phyloP scores from a whole-genome alignment of 2,329 filamentous ascomycete species.

The Hypoxylon sp. region DNA sequence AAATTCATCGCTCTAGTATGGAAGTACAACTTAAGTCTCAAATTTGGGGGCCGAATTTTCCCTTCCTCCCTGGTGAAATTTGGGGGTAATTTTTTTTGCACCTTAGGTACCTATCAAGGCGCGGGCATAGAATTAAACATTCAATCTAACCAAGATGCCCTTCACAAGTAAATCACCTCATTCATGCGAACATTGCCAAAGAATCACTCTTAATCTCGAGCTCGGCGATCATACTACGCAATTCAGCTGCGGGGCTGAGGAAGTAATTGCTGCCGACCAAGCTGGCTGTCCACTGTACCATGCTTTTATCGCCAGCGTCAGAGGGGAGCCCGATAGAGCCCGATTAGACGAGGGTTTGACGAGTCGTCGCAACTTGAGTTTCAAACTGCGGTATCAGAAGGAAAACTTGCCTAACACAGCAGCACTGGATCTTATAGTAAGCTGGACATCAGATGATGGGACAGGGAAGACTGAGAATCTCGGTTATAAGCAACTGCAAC shows the following conservation, averaged over 20 bases:
- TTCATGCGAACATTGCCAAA: constrained; percentile 23
- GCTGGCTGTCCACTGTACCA: constrained; percentile 29
- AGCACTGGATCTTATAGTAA: constrained; percentile 1
- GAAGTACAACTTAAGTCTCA: not conserved
- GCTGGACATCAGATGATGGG: constrained; percentile 2
- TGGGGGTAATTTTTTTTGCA: not conserved
- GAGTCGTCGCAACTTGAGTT: not conserved
- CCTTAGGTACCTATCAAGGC: not conserved
- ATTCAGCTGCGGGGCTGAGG: constrained; percentile 16
- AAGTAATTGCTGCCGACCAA: constrained; percentile 23
- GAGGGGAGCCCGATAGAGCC: not conserved
- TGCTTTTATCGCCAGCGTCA: constrained; percentile 13
- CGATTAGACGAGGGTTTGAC: not conserved
- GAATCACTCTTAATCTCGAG: constrained; percentile 20
- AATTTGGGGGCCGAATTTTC: not conserved
- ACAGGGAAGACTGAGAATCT: not conserved
- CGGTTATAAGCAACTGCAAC: not conserved
- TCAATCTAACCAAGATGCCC: not conserved
- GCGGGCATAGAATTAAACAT: not conserved
- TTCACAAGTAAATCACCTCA: constrained; percentile 27
- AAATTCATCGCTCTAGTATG: not conserved
- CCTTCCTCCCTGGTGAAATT: not conserved
- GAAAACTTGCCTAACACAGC: constrained; percentile 15
- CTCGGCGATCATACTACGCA: not conserved
- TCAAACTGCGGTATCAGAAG: constrained; percentile 18